Evolutionary conservation across 176 grass and related monocot species (phyloP).

Genomic region (Oryza rufipogon): DNA sequence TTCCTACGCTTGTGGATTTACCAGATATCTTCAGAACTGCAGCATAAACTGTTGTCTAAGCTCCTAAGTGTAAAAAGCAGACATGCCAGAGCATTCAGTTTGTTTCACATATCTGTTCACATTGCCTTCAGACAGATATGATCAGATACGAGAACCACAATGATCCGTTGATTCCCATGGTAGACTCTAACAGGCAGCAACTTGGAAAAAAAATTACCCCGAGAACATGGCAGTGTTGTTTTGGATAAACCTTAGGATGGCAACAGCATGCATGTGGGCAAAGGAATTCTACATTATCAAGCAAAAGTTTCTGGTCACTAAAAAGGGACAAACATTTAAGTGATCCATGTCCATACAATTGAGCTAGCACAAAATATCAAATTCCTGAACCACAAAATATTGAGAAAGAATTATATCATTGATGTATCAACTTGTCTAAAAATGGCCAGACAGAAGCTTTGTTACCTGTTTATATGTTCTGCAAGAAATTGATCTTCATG

Average conservation of each 20-base stretch:
- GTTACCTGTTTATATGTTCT: constrained; percentile 17
- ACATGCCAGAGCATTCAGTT: constrained; percentile 29
- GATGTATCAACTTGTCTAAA: constrained; percentile 34
- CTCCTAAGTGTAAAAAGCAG: constrained; percentile 2
- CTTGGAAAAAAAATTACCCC: not conserved
- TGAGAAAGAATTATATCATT: constrained; percentile 24
- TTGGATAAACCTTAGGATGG: constrained; percentile 16
- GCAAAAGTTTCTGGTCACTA: constrained; percentile 25
- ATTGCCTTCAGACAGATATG: constrained; percentile 37
- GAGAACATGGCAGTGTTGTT: not conserved
- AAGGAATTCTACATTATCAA: constrained; percentile 32
- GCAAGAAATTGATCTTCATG: constrained; percentile 17
- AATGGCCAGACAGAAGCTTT: constrained; percentile 42
- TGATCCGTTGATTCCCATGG: not conserved
- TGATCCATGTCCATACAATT: constrained; percentile 37
- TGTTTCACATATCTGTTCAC: constrained; percentile 16
- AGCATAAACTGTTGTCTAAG: not conserved
- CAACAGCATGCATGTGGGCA: constrained; percentile 31
- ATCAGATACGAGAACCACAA: constrained; percentile 23
- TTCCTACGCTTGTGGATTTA: not conserved
- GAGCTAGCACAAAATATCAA: constrained; percentile 33
- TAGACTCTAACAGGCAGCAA: not conserved
- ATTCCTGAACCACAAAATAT: constrained; percentile 22
- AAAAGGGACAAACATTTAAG: not conserved
- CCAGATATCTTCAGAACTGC: not conserved